phyloP scores from a whole-genome alignment of 2,329 filamentous ascomycete genomes.

The Capronia americana region DNA sequence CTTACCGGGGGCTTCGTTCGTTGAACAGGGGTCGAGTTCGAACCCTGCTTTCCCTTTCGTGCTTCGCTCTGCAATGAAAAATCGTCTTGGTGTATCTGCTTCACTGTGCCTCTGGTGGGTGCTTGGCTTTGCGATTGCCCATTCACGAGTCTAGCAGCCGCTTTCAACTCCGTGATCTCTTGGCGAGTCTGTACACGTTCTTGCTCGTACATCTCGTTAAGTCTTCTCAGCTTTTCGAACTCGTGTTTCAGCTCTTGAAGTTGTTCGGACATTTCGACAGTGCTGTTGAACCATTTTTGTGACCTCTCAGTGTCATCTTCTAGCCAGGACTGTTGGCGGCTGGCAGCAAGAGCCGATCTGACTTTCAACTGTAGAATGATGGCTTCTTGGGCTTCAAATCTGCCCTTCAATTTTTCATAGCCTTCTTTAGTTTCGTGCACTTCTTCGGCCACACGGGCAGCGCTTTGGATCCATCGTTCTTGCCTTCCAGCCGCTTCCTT shows the following conservation, averaged over 20 bases:
- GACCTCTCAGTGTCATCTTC: background rate
- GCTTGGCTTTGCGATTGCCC: background rate
- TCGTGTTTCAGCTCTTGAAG: slow-evolving; percentile 13
- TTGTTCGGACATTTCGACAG: background rate
- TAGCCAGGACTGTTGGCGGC: background rate
- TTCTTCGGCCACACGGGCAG: slow-evolving; percentile 15
- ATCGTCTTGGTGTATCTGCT: background rate
- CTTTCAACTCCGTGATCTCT: slow-evolving; percentile 23
- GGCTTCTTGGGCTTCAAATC: background rate
- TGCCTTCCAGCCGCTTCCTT: slow-evolving; percentile 18
- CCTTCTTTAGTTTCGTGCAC: slow-evolving; percentile 21
- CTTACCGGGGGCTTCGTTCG: no score
- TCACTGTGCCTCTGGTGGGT: background rate
- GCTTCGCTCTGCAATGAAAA: background rate
- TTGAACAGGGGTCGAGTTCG: background rate
- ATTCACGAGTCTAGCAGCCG: slow-evolving; percentile 1
- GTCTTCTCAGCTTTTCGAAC: background rate
- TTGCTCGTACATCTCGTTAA: slow-evolving; percentile 5
- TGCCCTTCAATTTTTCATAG: slow-evolving; percentile 12
- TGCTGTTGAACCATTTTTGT: background rate
- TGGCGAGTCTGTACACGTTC: slow-evolving; percentile 22
- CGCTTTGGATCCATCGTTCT: slow-evolving; percentile 18
- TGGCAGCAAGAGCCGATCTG: background rate
- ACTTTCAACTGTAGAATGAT: background rate
- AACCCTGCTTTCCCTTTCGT: background rate